These are phyloP conservation scores for Alnus rubra DNA, from an alignment of 306 rosid genomes.

Conservation along the genomic window DNA sequence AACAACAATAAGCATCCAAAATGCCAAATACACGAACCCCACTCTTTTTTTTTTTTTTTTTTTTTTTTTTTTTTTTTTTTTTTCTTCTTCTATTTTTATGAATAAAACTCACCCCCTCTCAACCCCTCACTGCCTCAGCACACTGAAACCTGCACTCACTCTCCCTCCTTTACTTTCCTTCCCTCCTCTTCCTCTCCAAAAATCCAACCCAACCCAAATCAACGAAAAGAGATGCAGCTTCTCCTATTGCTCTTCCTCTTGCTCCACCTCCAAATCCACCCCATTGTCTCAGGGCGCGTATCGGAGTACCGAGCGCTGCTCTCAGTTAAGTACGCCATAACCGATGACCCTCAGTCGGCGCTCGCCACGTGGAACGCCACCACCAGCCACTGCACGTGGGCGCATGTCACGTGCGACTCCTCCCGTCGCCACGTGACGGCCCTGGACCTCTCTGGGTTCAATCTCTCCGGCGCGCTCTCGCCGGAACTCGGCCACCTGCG, in stretches of 20 bases:
- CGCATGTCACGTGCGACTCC: conserved; percentile 64
- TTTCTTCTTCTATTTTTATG: not conserved
- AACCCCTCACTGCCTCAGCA: not conserved
- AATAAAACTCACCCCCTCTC: conserved; percentile 22
- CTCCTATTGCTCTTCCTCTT: conserved; percentile 30
- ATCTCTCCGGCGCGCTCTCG: conserved; percentile 65
- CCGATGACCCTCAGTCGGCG: conserved; percentile 47
- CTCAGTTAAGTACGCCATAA: conserved; percentile 51
- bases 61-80: not conserved
- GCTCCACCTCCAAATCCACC: conserved; percentile 27
- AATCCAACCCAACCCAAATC: not conserved
- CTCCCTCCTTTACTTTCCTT: not conserved
- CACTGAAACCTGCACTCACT: conserved; percentile 2
- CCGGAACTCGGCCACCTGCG: conserved; percentile 51
- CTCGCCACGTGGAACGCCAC: conserved; percentile 72
- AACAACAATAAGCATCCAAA: not conserved
- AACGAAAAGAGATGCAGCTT: conserved; percentile 40
- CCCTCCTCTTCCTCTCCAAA: not conserved
- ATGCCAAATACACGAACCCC: not conserved
- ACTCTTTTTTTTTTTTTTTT: not conserved
- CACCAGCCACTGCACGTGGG: conserved; percentile 61
- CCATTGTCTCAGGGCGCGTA: conserved; percentile 21
- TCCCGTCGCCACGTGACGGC: conserved; percentile 57
- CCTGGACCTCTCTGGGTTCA: conserved; percentile 59
- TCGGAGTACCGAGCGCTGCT: conserved; percentile 70